These are phyloP conservation scores for Penicillium samsonianum DNA, from an alignment of 495 filamentous ascomycete species.

Conservation along the genomic window DNA sequence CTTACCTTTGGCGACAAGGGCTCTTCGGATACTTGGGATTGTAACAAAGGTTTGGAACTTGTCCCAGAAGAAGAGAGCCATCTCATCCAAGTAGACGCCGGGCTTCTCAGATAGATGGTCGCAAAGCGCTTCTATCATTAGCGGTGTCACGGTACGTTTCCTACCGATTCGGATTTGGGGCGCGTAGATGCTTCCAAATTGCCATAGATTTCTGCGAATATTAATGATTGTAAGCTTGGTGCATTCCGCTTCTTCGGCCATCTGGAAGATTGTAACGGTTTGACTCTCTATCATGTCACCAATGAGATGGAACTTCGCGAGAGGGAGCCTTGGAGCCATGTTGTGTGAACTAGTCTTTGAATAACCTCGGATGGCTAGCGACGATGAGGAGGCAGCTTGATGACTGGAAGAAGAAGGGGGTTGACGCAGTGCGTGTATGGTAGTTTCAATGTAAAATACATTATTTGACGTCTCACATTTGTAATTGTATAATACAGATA, in stretches of 20 bases:
- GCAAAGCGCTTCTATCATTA: neutral
- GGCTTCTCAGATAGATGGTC: neutral
- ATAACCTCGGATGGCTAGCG: no score
- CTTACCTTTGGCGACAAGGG: slow-evolving; percentile 9
- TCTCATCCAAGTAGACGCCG: slow-evolving; percentile 20
- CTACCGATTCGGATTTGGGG: neutral
- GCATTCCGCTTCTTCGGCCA: neutral
- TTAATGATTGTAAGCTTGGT: slow-evolving; percentile 1
- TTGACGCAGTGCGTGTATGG: no score
- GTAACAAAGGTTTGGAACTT: slow-evolving; percentile 10
- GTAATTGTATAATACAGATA: no score
- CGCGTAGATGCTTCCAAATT: neutral
- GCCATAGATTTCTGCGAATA: neutral
- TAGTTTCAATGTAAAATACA: no score
- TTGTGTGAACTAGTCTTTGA: no score
- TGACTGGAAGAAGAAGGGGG: no score
- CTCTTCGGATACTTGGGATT: slow-evolving; percentile 4
- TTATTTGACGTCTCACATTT: no score
- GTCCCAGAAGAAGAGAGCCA: slow-evolving; percentile 20
- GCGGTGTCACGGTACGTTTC: neutral
- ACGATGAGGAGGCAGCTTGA: no score
- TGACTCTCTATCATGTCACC: neutral
- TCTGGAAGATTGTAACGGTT: neutral
- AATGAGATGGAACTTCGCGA: neutral
- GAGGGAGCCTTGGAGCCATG: no score